These are phyloP conservation scores for Bigelowiella natans DNA, from an alignment of 78 protist species.

Conservation along the genomic window DNA sequence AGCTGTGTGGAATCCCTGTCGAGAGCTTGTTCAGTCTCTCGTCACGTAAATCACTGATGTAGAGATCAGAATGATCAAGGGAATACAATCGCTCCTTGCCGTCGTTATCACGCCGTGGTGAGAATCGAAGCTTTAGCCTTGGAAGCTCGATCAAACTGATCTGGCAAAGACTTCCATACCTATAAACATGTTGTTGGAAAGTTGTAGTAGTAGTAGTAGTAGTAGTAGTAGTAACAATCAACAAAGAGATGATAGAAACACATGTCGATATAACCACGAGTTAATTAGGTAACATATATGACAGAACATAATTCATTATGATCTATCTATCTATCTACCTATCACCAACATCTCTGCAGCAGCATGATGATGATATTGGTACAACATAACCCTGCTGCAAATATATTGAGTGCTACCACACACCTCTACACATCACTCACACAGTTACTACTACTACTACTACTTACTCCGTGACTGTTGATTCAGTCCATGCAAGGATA, in stretches of 20 bases:
- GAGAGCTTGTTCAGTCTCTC: neutral
- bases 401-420: no score
- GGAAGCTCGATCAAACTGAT: constrained; percentile 31
- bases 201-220: neutral
- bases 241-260: no score
- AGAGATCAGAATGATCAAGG: constrained; percentile 34
- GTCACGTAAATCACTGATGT: neutral
- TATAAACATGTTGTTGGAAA: no score
- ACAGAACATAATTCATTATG: no score
- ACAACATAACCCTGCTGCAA: no score
- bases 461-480: neutral
- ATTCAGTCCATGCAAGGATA: constrained; percentile 18
- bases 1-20: neutral
- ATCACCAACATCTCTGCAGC: no score
- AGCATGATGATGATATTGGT: no score
- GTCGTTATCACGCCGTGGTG: neutral
- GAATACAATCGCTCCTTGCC: neutral
- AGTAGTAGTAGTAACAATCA: neutral
- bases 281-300: no score
- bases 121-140: constrained; percentile 41
- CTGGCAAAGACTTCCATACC: neutral
- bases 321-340: no score
- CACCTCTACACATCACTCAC: no score
- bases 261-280: no score
- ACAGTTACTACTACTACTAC: no score